These are phyloP conservation scores for Psidium guajava DNA, from an alignment of 345 rosid species.

Conservation along the genomic window DNA sequence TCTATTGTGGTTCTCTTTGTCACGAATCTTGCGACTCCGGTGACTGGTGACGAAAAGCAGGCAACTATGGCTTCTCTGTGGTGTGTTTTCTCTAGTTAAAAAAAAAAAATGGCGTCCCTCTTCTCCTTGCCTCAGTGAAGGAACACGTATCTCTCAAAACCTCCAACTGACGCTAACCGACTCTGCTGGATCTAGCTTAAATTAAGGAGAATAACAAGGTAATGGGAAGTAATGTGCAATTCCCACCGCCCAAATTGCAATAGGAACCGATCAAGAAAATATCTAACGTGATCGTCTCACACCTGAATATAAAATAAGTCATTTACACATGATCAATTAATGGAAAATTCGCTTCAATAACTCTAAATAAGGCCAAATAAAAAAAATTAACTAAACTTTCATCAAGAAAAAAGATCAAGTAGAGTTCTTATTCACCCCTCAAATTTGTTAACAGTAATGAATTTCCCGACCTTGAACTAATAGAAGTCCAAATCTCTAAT, in stretches of 20 bases:
- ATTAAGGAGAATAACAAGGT: too few species aligned
- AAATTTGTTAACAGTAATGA: neutral
- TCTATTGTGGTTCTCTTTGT: neutral
- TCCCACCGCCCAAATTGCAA: too few species aligned
- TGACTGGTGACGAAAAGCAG: neutral
- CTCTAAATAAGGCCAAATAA: neutral
- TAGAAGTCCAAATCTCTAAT: neutral
- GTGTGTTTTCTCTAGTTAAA: too few species aligned
- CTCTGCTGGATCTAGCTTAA: too few species aligned
- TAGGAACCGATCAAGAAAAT: too few species aligned
- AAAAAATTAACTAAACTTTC: neutral
- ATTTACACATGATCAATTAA: neutral
- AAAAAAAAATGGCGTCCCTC: too few species aligned
- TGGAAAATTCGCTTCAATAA: neutral
- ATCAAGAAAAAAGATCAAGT: neutral
- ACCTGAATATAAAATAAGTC: neutral
- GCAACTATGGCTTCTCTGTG: neutral
- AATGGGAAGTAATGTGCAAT: too few species aligned
- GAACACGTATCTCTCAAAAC: too few species aligned
- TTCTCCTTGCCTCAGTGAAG: too few species aligned
- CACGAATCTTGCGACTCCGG: neutral
- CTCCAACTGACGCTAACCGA: too few species aligned
- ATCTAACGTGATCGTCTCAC: neutral
- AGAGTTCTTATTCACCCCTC: neutral
- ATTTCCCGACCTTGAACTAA: neutral